A percentile compares a stretch with the other conserved stretches of the same genome.
These are phyloP conservation scores for Stemphylium lycopersici DNA, from an alignment of 2,329 filamentous ascomycete species.

Conservation along the genomic window DNA sequence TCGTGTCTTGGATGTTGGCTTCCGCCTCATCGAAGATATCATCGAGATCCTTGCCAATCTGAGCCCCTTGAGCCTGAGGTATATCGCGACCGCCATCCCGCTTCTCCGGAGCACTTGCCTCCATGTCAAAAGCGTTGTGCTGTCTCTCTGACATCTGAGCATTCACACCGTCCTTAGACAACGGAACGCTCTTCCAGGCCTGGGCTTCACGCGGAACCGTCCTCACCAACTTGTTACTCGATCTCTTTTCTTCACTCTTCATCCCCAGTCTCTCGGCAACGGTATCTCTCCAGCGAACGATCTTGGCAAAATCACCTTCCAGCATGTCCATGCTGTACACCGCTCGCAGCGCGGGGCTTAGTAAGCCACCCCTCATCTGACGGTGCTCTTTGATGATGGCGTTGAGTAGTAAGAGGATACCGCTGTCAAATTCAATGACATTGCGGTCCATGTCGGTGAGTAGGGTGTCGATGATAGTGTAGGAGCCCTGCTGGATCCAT, in stretches of 20 bases:
- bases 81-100: not conserved
- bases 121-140: not conserved
- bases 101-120: too few relatives aligned
- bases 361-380: conserved; percentile 27
- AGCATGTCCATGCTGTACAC: conserved; percentile 48
- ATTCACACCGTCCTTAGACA: not conserved
- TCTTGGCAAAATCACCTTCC: conserved; percentile 34
- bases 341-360: conserved; percentile 35
- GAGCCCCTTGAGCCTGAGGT: too few relatives aligned
- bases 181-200: not conserved
- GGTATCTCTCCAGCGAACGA: conserved; percentile 39
- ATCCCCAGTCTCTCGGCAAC: conserved; percentile 39
- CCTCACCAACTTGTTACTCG: not conserved
- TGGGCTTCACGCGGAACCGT: not conserved
- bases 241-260: conserved; percentile 1
- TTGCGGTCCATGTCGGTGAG: conserved; percentile 70
- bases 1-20: not conserved
- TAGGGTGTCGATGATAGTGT: conserved; percentile 60
- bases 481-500: conserved; percentile 67
- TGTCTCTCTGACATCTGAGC: not conserved
- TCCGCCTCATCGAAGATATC: not conserved
- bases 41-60: not conserved
- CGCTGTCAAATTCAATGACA: conserved; percentile 63
- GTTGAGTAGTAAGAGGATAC: conserved; percentile 52
- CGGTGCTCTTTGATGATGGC: conserved; percentile 39